A percentile compares a stretch with the other conserved stretches of the same genome.
These are phyloP conservation scores for Brettanomyces nanus DNA, from an alignment of 805 yeast genomes.

Conservation along the genomic window DNA sequence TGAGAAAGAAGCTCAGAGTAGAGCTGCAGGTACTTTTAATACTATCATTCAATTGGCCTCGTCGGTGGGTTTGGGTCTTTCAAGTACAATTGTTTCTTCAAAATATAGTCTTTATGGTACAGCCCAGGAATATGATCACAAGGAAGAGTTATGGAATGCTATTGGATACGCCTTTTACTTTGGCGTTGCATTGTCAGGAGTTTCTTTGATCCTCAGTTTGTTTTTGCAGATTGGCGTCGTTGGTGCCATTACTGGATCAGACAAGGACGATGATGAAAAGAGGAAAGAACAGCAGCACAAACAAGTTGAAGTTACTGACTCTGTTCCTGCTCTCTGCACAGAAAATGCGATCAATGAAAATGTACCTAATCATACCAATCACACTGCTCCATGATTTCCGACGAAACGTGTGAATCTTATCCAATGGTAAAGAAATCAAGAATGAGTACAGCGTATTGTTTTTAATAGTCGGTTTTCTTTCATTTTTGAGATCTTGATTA, in stretches of 20 bases:
- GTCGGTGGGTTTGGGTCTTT: constrained; percentile 34
- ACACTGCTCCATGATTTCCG: no score
- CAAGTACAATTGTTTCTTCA: constrained; percentile 31
- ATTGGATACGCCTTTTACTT: constrained; percentile 31
- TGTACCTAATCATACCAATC: no score
- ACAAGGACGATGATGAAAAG: not conserved
- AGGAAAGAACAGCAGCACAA: no score
- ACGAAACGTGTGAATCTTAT: no score
- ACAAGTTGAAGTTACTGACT: no score
- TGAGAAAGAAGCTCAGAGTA: constrained; percentile 29
- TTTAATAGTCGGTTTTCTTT: no score
- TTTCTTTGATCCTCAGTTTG: constrained; percentile 22
- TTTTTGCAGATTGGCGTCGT: constrained; percentile 31
- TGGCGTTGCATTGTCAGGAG: constrained; percentile 28
- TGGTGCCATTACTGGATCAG: constrained; percentile 15
- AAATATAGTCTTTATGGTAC: constrained; percentile 26
- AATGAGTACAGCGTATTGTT: no score
- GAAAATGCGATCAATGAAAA: no score
- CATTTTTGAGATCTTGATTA: no score
- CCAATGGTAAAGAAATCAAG: no score
- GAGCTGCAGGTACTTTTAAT: constrained; percentile 43
- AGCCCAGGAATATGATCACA: constrained; percentile 15
- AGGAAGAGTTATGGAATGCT: constrained; percentile 22
- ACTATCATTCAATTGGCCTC: constrained; percentile 34
- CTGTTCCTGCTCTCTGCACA: no score